A percentile compares a stretch with the other conserved stretches of the same genome.
These are phyloP conservation scores for Incumbomyces lentus DNA, from an alignment of 2,329 filamentous ascomycete genomes.

Conservation along the genomic window DNA sequence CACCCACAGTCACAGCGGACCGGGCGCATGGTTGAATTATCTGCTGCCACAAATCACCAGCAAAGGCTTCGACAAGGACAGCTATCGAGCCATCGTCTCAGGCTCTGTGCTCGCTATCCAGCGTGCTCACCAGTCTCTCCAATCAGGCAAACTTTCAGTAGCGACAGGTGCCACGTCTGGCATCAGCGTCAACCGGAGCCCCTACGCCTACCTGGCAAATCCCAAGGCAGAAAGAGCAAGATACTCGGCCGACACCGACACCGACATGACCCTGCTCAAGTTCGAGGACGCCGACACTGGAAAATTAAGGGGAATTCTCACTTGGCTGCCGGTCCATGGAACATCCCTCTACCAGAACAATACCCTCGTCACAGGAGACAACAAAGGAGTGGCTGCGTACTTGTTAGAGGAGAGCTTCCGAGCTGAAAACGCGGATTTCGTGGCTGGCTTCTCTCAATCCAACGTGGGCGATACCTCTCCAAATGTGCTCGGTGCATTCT, in stretches of 20 bases:
- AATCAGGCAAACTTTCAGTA: conserved; percentile 59
- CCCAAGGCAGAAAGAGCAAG: conserved; percentile 61
- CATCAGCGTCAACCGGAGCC: conserved; percentile 80
- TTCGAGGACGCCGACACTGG: conserved; percentile 64
- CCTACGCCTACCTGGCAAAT: conserved; percentile 80
- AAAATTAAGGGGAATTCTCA: conserved; percentile 70
- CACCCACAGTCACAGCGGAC: conserved; percentile 86
- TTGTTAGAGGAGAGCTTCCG: conserved; percentile 57
- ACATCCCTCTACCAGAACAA: conserved; percentile 89
- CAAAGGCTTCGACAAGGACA: conserved; percentile 74
- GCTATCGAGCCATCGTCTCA: conserved; percentile 79
- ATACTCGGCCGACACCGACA: conserved; percentile 60
- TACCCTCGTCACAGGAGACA: conserved; percentile 84
- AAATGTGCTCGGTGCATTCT: conserved; percentile 78
- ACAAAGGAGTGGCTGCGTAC: conserved; percentile 86
- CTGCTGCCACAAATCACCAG: conserved; percentile 83
- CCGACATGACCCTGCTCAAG: conserved; percentile 66
- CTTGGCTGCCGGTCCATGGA: conserved; percentile 87
- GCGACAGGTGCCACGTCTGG: conserved; percentile 60
- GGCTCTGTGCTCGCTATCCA: conserved; percentile 73
- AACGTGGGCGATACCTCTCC: conserved; percentile 87
- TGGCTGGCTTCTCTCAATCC: conserved; percentile 85
- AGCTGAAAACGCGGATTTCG: conserved; percentile 45
- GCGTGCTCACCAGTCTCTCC: conserved; percentile 63
- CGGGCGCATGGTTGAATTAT: conserved; percentile 90